Conservation (phyloP, 495 filamentous ascomycete species). For the Podospora comata region DNA sequence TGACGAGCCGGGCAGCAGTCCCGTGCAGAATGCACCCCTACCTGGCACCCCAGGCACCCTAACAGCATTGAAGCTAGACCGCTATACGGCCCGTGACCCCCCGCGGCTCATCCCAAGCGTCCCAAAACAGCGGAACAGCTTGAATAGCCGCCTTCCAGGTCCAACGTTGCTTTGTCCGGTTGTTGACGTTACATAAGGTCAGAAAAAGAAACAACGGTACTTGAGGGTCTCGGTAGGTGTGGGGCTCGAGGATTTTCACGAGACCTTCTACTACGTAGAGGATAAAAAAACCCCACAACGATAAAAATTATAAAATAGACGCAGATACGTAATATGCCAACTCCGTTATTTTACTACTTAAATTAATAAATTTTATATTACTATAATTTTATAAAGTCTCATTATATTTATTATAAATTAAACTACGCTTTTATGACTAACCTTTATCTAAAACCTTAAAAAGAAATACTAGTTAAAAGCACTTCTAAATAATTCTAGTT, state of each 20-base stretch:
- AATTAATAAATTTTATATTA: too few relatives aligned
- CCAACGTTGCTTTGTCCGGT: background rate
- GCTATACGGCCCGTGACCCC: conserved; percentile 7
- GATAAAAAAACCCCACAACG: too few relatives aligned
- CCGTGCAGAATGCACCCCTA: background rate
- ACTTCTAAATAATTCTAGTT: too few relatives aligned
- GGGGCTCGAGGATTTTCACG: too few relatives aligned
- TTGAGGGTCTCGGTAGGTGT: background rate
- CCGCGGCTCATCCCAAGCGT: background rate
- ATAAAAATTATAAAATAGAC: too few relatives aligned
- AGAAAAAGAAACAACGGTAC: background rate
- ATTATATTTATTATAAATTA: too few relatives aligned
- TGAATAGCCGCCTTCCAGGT: conserved; percentile 2
- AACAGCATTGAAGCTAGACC: background rate
- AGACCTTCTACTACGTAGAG: too few relatives aligned
- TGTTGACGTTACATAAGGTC: background rate
- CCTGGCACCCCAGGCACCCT: background rate
- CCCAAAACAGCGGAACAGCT: conserved; percentile 8
- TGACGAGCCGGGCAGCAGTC: conserved; percentile 35
- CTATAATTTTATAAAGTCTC: too few relatives aligned
- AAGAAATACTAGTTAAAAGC: too few relatives aligned
- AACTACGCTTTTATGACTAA: accelerated
- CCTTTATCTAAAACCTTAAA: too few relatives aligned
- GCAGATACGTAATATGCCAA: too few relatives aligned
- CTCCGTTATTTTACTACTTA: too few relatives aligned